Conservation (phyloP, 257 asterid genomes). For the Perilla frutescens region DNA sequence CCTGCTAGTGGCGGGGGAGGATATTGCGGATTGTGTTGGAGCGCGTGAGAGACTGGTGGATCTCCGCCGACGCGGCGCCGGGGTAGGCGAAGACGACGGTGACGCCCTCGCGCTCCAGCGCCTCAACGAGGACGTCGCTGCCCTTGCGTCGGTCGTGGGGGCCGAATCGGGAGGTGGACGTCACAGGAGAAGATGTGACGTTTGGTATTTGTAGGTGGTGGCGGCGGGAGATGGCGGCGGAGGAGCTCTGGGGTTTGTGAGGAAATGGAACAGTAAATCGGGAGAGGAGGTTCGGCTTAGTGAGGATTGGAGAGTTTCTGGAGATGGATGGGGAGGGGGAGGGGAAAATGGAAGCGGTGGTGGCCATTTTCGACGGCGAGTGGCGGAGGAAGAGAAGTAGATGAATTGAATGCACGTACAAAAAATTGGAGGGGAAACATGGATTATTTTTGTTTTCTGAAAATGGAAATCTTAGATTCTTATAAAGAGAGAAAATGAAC, state of each 20-base stretch:
- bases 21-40: constrained; percentile 67
- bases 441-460: no score
- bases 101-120: constrained; percentile 86
- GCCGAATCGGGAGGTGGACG: constrained; percentile 58
- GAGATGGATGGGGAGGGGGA: constrained; percentile 38
- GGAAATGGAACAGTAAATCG: constrained; percentile 37
- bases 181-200: constrained; percentile 42
- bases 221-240: constrained; percentile 26
- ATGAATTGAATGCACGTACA: background rate
- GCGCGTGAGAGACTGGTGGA: constrained; percentile 84
- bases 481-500: no score
- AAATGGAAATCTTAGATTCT: no score
- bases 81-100: constrained; percentile 82
- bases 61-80: constrained; percentile 85
- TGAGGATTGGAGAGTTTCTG: constrained; percentile 18
- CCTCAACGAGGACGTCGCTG: constrained; percentile 78
- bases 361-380: constrained; percentile 47
- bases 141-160: constrained; percentile 78
- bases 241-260: constrained; percentile 29
- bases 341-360: constrained; percentile 31
- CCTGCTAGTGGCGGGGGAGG: constrained; percentile 91
- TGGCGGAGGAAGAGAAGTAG: constrained; percentile 25
- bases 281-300: constrained; percentile 31
- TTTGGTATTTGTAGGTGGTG: constrained; percentile 43
- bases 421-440: background rate